Base-by-base conservation (phyloP, 805 yeast species). In the Tetrapisispora pingtungensis region DNA sequence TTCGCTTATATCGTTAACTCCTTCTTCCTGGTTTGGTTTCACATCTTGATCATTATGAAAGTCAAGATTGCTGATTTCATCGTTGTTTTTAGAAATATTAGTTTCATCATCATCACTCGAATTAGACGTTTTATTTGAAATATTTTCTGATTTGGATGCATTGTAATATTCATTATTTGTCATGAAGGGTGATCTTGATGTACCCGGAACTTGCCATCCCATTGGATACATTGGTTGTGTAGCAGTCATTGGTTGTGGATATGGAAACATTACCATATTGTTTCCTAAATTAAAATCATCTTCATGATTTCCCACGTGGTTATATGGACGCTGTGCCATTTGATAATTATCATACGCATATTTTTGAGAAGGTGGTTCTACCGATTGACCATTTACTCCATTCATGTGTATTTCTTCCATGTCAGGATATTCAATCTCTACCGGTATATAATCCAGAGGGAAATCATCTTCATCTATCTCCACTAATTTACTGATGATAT, bases 361-460 rank as follows among this genome's bases (percentile, higher is more conserved):
- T 37, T 27, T 27, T 28, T 45, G 54, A n/a, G 37, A 28, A 20
- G 44, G 45, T 33, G 12, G 39, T 39, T 18, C 45, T 26, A 27
- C 7, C 3, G 42, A 36, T 33, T 43, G 50, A 17, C 35, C 38
- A 13, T 37, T 44, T 10, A 48, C 41, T 6, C 41, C 41, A 33
- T 51, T 49, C n/a, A 37, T 26, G 3, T 36, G 26, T 13, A 30
- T 41, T 1, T 38, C 47, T 7, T 51, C 52, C 36, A 50, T 50
- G 7, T 56, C 57, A 8, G 66, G 63, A 47, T 62, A 62, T 44
- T 64, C 69, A 36, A 65, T 60, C 24, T 65, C 69, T 4, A 66
- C 63, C 18, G 78, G 77, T 55, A 81, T 72, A 56, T 79, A 81
- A 52, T 81, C 88, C 44, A 82, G 61, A 3, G 89, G 88, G 64